Percentiles rank a stretch among this genome's conserved stretches.
phyloP scores from a whole-genome alignment of 768 basidiomycete genomes.

The Xerocomus brunneocitrinus region DNA sequence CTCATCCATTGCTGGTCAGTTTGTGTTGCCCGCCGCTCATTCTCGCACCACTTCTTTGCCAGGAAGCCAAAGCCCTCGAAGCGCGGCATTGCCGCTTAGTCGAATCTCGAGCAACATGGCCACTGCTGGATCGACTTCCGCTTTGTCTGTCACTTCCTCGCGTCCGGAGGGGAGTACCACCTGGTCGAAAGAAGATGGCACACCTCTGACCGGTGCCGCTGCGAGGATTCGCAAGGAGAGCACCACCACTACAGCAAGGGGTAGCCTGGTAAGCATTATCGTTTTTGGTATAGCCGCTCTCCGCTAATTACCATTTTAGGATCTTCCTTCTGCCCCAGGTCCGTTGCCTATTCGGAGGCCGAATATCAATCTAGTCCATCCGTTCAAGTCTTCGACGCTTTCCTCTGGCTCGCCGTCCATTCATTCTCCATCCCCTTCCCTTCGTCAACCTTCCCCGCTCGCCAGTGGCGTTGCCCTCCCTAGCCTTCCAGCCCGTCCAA shows the following conservation, averaged over 20 bases:
- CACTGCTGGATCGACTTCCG: slow-evolving; percentile 33
- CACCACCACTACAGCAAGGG: slow-evolving; percentile 36
- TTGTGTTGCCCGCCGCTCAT: slow-evolving; percentile 35
- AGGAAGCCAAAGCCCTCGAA: slow-evolving; percentile 34
- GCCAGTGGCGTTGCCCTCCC: slow-evolving; percentile 28
- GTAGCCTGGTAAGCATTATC: slow-evolving; percentile 18
- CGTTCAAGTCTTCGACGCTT: slow-evolving; percentile 49
- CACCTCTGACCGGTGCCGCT: slow-evolving; percentile 33
- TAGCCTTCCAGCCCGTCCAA: slow-evolving; percentile 34
- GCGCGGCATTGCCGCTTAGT: slow-evolving; percentile 32
- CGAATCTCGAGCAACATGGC: slow-evolving; percentile 32
- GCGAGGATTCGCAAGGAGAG: slow-evolving; percentile 51
- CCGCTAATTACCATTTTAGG: slow-evolving; percentile 21
- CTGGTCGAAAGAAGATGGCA: slow-evolving; percentile 36
- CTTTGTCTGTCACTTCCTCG: slow-evolving; percentile 39
- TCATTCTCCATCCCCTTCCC: slow-evolving; percentile 45
- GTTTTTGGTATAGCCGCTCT: slow-evolving; percentile 1
- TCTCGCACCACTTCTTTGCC: slow-evolving; percentile 37
- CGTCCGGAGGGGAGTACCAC: slow-evolving; percentile 34
- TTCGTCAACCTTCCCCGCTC: slow-evolving; percentile 45
- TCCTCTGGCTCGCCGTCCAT: slow-evolving; percentile 47
- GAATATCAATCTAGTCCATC: slow-evolving; percentile 38
- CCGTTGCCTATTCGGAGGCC: slow-evolving; percentile 44
- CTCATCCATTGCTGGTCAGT: slow-evolving; percentile 41
- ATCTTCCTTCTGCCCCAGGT: slow-evolving; percentile 36